Conservation (phyloP, 495 filamentous ascomycete genomes). For the Tuber indicum region DNA sequence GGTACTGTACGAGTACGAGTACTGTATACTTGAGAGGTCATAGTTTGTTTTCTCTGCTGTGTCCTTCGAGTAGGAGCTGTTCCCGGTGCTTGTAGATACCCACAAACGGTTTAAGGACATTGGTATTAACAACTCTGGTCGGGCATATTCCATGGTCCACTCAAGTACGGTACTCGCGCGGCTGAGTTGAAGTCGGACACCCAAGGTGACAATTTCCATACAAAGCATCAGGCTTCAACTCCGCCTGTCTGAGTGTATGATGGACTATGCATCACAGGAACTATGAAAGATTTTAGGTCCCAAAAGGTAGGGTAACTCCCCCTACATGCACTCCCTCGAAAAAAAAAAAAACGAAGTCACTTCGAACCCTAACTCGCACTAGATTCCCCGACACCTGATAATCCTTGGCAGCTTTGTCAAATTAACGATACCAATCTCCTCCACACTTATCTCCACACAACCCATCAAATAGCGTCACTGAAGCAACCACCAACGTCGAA, state of each 20-base stretch:
- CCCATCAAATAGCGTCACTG: conserved; percentile 10
- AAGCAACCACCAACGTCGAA: conserved; percentile 29
- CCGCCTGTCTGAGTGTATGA: too few species aligned
- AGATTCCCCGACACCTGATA: conserved; percentile 7
- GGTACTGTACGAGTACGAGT: too few species aligned
- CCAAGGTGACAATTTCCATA: too few species aligned
- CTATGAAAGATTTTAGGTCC: background rate
- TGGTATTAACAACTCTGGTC: background rate
- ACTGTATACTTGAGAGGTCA: background rate
- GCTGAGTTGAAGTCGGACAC: too few species aligned
- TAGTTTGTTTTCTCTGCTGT: background rate
- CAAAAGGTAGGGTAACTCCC: background rate
- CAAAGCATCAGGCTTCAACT: too few species aligned
- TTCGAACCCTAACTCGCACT: conserved; percentile 28
- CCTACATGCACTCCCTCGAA: background rate
- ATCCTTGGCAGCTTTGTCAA: conserved; percentile 16
- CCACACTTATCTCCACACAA: conserved; percentile 16
- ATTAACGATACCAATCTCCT: conserved; percentile 2
- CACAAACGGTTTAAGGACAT: background rate
- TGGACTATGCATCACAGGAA: too few species aligned
- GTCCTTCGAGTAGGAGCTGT: background rate
- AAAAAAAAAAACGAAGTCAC: conserved; percentile 21
- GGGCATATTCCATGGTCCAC: background rate
- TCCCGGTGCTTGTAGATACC: background rate
- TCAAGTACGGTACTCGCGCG: too few species aligned